A percentile compares a stretch with the other conserved stretches of the same genome.
Evolutionary conservation across 2,329 filamentous ascomycete species (phyloP).

Genomic region (Ophiostoma sp.): DNA sequence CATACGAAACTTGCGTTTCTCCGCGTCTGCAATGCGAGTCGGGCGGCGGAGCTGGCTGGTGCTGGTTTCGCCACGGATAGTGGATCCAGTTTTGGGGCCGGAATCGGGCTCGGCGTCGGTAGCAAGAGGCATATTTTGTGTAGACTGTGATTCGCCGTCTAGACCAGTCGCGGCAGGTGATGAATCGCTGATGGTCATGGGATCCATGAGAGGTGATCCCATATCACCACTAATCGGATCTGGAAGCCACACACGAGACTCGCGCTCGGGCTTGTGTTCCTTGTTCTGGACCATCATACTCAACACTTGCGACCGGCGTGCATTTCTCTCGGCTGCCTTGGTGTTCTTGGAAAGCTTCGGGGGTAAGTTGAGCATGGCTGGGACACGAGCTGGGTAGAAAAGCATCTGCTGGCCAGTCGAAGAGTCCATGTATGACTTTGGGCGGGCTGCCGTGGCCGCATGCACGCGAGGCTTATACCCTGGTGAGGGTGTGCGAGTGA

Average conservation of each 20-base stretch:
- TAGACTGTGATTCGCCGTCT: neutral
- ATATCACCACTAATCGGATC: constrained; percentile 41
- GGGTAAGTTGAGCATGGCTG: constrained; percentile 86
- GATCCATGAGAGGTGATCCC: constrained; percentile 24
- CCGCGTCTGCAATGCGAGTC: constrained; percentile 31
- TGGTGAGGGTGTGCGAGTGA: neutral
- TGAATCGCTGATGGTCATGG: no score
- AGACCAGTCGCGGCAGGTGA: neutral
- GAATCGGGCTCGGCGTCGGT: constrained; percentile 13
- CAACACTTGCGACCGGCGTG: constrained; percentile 68
- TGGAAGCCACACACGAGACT: constrained; percentile 41
- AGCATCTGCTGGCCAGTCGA: constrained; percentile 75
- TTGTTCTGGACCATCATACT: constrained; percentile 46
- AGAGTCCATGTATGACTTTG: constrained; percentile 58
- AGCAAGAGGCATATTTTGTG: neutral
- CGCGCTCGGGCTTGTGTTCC: constrained; percentile 25
- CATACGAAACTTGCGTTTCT: constrained; percentile 39
- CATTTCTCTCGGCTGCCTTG: constrained; percentile 58
- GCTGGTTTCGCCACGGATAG: constrained; percentile 23
- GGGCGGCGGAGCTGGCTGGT: constrained; percentile 32
- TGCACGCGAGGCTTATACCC: neutral
- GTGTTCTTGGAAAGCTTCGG: constrained; percentile 76
- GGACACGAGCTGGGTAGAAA: constrained; percentile 92
- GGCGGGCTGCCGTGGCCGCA: constrained; percentile 34
- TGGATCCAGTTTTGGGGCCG: neutral